Percentiles rank a stretch among this genome's conserved stretches.
phyloP scores from a whole-genome alignment of 768 basidiomycete genomes.

The Leccinum disarticulatum region DNA sequence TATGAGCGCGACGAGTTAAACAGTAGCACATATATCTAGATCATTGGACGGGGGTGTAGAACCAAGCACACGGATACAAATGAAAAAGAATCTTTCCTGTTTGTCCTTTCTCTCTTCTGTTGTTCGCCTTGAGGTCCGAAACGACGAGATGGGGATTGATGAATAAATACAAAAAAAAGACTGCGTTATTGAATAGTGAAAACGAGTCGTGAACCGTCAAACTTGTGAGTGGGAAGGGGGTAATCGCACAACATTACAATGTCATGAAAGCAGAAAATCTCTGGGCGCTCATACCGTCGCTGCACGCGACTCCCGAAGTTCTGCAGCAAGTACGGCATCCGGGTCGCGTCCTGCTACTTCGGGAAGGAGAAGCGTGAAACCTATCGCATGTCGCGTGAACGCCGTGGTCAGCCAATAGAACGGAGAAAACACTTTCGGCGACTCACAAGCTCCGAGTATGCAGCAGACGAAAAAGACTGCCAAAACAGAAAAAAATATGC shows the following conservation, averaged over 20 bases:
- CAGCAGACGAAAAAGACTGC: slow-evolving; percentile 71
- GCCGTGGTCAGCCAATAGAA: not conserved
- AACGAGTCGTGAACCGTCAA: not conserved
- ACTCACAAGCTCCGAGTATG: slow-evolving; percentile 51
- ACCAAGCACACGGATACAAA: not conserved
- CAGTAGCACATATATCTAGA: not conserved
- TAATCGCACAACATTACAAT: not conserved
- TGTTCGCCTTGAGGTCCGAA: not conserved
- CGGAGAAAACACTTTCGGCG: not conserved
- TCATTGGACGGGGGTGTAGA: not conserved
- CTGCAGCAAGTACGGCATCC: slow-evolving; percentile 44
- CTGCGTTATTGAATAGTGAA: not conserved
- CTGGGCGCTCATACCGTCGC: not conserved
- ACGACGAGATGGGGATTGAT: not conserved
- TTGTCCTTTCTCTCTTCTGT: not conserved
- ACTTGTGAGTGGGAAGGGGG: not conserved
- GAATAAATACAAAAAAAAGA: not conserved
- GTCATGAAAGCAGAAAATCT: not conserved
- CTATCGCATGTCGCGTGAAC: slow-evolving; percentile 10
- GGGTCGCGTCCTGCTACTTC: slow-evolving; percentile 53
- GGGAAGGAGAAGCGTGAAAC: slow-evolving; percentile 47
- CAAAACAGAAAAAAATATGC: not conserved
- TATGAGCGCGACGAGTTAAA: not conserved
- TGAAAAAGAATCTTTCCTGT: not conserved
- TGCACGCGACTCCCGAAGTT: slow-evolving; percentile 28